A percentile compares a stretch with the other conserved stretches of the same genome.
Conservation (phyloP, 768 basidiomycete genomes). For the Leccinum imitatum region DNA sequence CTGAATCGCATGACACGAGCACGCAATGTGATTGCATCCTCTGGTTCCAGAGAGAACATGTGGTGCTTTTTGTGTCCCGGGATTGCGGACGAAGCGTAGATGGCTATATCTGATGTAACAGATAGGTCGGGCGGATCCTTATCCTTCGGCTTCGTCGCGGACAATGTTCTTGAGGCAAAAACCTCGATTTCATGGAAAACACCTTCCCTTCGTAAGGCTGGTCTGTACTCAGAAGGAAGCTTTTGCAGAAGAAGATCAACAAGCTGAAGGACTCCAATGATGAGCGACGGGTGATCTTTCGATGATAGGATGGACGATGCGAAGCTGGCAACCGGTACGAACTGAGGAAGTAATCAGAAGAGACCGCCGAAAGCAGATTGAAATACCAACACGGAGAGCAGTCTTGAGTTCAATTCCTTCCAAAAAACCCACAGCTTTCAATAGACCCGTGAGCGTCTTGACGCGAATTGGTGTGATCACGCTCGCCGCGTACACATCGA, state of each 20-base stretch:
- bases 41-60: slow-evolving; percentile 71
- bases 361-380: neutral
- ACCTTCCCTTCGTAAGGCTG: slow-evolving; percentile 90
- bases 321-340: slow-evolving; percentile 93
- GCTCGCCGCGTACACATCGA: slow-evolving; percentile 99
- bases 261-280: slow-evolving; percentile 87
- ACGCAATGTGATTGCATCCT: slow-evolving; percentile 91
- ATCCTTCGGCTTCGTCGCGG: slow-evolving; percentile 52
- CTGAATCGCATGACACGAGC: slow-evolving; percentile 87
- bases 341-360: slow-evolving; percentile 43
- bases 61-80: slow-evolving; percentile 71
- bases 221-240: slow-evolving; percentile 79
- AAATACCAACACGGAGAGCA: slow-evolving; percentile 68
- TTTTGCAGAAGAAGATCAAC: slow-evolving; percentile 89
- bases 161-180: slow-evolving; percentile 63
- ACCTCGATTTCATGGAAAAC: slow-evolving; percentile 93
- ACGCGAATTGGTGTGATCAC: slow-evolving; percentile 84
- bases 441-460: slow-evolving; percentile 82
- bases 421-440: slow-evolving; percentile 91
- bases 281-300: slow-evolving; percentile 83
- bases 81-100: slow-evolving; percentile 45
- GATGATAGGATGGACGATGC: slow-evolving; percentile 92
- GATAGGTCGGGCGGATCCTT: slow-evolving; percentile 36
- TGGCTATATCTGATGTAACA: slow-evolving; percentile 36
- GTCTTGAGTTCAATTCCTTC: slow-evolving; percentile 71